Conservation (phyloP, 495 filamentous ascomycete species). For the Penicillium soppii region DNA sequence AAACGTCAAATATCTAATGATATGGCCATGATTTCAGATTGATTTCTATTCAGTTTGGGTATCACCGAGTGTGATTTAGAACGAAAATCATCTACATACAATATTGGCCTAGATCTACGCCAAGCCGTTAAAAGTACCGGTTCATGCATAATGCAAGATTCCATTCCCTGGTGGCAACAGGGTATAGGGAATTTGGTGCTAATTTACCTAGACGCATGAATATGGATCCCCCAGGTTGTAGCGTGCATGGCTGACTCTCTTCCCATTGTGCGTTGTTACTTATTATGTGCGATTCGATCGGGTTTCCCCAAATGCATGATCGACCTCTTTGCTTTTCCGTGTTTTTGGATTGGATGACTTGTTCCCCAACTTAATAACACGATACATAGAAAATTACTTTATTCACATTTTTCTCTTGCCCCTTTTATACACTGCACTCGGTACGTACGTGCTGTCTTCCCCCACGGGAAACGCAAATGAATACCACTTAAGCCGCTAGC, state of each 20-base stretch:
- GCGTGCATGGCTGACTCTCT: neutral
- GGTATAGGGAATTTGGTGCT: neutral
- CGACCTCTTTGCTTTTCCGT: conserved; percentile 7
- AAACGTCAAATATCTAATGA: neutral
- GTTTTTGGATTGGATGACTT: neutral
- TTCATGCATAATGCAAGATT: conserved; percentile 26
- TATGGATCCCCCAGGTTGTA: no score
- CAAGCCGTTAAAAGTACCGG: conserved; percentile 16
- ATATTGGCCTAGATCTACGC: conserved; percentile 10
- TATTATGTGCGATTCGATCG: conserved; percentile 9
- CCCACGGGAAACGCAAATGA: neutral
- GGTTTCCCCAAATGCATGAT: conserved; percentile 11
- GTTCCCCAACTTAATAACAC: neutral
- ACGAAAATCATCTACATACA: neutral
- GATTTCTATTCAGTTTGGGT: neutral
- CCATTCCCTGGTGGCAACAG: neutral
- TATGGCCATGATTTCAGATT: conserved; percentile 1
- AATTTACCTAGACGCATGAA: neutral
- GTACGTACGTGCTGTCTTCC: conserved; percentile 8
- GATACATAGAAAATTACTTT: neutral
- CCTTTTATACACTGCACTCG: conserved; percentile 1
- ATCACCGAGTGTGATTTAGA: neutral
- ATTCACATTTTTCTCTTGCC: neutral
- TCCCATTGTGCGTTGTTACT: no score
- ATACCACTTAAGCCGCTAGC: conserved; percentile 6